Conservation (phyloP, 495 filamentous ascomycete genomes). For the Penicillium malachiteum region DNA sequence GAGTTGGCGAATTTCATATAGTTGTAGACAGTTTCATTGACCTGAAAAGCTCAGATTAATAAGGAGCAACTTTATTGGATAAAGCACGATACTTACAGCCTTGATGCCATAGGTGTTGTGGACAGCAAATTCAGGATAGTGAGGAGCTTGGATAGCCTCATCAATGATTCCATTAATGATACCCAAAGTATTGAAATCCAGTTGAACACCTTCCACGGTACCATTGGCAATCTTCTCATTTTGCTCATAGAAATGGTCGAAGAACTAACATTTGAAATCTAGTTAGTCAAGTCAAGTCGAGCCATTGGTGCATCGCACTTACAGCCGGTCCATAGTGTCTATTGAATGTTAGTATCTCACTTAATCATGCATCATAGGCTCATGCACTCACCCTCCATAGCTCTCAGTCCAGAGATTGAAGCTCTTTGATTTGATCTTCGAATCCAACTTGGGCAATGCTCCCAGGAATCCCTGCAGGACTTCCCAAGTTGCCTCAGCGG, state of each 20-base stretch:
- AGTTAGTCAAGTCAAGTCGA: constrained; percentile 19
- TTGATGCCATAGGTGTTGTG: constrained; percentile 76
- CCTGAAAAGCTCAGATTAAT: constrained; percentile 23
- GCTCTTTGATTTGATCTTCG: constrained; percentile 43
- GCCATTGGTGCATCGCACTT: constrained; percentile 63
- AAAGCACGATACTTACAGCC: constrained; percentile 27
- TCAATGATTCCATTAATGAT: constrained; percentile 78
- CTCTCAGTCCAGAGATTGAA: constrained; percentile 42
- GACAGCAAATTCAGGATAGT: constrained; percentile 65
- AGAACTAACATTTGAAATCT: constrained; percentile 35
- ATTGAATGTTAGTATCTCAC: constrained; percentile 53
- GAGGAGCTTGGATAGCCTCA: constrained; percentile 61
- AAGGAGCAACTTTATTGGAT: neutral
- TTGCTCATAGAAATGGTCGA: constrained; percentile 61
- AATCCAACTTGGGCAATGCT: constrained; percentile 46
- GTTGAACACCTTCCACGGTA: constrained; percentile 34
- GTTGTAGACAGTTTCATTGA: constrained; percentile 56
- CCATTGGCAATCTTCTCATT: constrained; percentile 54
- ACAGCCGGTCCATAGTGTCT: constrained; percentile 61
- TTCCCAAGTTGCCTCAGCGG: constrained; percentile 55
- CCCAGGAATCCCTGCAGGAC: constrained; percentile 57
- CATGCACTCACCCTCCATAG: constrained; percentile 53
- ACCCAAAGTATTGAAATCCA: constrained; percentile 49
- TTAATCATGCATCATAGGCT: constrained; percentile 37
- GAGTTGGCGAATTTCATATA: constrained; percentile 46